Evolutionary conservation across 2,329 filamentous ascomycete species (phyloP).

Genomic region (Talaromyces amestolkiae): DNA sequence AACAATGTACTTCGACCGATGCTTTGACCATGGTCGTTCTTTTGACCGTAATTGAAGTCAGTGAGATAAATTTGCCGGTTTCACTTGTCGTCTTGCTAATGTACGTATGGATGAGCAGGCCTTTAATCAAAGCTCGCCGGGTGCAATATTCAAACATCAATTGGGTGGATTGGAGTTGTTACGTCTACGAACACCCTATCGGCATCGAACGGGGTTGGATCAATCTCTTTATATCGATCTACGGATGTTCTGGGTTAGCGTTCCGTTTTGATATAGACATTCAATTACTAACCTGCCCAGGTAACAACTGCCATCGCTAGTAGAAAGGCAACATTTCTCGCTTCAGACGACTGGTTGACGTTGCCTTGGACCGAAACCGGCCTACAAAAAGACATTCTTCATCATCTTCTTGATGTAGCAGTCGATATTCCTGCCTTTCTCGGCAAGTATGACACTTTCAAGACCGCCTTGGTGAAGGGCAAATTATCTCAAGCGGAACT

Average conservation of each 20-base stretch:
- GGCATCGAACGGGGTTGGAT: slow-evolving; percentile 28
- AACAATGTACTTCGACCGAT: slow-evolving; percentile 26
- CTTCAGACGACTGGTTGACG: slow-evolving; percentile 27
- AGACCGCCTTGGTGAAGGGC: slow-evolving; percentile 10
- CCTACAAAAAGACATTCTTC: slow-evolving; percentile 27
- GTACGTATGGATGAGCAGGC: slow-evolving; percentile 20
- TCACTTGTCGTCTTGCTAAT: neutral
- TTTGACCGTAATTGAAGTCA: slow-evolving; percentile 28
- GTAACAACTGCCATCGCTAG: slow-evolving; percentile 27
- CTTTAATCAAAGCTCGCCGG: slow-evolving; percentile 28
- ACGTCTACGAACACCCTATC: slow-evolving; percentile 25
- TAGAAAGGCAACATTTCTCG: slow-evolving; percentile 27
- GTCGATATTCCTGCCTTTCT: slow-evolving; percentile 29
- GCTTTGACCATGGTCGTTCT: slow-evolving; percentile 26
- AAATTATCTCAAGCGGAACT: slow-evolving; percentile 20
- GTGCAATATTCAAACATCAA: slow-evolving; percentile 28
- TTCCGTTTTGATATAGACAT: neutral
- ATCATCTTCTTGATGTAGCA: slow-evolving; percentile 26
- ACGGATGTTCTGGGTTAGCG: slow-evolving; percentile 29
- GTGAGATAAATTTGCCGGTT: neutral
- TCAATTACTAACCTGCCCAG: slow-evolving; percentile 11
- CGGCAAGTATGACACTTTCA: slow-evolving; percentile 24
- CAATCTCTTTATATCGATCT: slow-evolving; percentile 29
- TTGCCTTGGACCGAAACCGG: slow-evolving; percentile 25
- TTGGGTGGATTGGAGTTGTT: slow-evolving; percentile 27